phyloP scores from a whole-genome alignment of 257 asterid genomes.

The Salvia rosmarinus region DNA sequence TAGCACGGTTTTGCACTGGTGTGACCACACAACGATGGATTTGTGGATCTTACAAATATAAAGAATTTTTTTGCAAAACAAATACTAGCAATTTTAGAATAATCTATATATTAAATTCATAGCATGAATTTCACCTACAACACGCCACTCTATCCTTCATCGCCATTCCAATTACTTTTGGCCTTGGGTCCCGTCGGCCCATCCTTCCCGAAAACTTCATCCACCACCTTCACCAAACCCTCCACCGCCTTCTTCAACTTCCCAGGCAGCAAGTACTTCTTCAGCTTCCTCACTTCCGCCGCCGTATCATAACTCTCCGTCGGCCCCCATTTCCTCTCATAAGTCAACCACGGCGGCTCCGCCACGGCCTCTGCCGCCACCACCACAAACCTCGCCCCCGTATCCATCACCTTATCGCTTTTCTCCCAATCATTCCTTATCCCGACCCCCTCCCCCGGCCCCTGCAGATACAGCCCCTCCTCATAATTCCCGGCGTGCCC shows the following conservation, averaged over 20 bases:
- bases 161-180: slow-evolving; percentile 64
- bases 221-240: slow-evolving; percentile 44
- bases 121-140: too few species aligned
- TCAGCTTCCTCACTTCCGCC: slow-evolving; percentile 43
- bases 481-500: slow-evolving; percentile 64
- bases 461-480: slow-evolving; percentile 59
- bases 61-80: too few species aligned
- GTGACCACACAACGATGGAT: too few species aligned
- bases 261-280: slow-evolving; percentile 39
- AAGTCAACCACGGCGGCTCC: slow-evolving; percentile 78
- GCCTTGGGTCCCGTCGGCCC: slow-evolving; percentile 89
- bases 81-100: not conserved
- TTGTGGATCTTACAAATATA: too few species aligned
- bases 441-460: slow-evolving; percentile 52
- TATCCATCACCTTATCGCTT: slow-evolving; percentile 60
- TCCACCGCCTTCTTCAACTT: slow-evolving; percentile 42
- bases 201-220: slow-evolving; percentile 59
- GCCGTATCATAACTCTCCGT: slow-evolving; percentile 43
- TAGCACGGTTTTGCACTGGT: too few species aligned
- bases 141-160: slow-evolving; percentile 42
- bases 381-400: slow-evolving; percentile 49
- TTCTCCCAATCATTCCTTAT: slow-evolving; percentile 64
- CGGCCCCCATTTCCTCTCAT: slow-evolving; percentile 75
- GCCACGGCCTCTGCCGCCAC: slow-evolving; percentile 52
- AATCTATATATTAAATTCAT: not conserved